phyloP scores from a whole-genome alignment of 139 green algal species.

The Deuterostichococcus epilithicus region DNA sequence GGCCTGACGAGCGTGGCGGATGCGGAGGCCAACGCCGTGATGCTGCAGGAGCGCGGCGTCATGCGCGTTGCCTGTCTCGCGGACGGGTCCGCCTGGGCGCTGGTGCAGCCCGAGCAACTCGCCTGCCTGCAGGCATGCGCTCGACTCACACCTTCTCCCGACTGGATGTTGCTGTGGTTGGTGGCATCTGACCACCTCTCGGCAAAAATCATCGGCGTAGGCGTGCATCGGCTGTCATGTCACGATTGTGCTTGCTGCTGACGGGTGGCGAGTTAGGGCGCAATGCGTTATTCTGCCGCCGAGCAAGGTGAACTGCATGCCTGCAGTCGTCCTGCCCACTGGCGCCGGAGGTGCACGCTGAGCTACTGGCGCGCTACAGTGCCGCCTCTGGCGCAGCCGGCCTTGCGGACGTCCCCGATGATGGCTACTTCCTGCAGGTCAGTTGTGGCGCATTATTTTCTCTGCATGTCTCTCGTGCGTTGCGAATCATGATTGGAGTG shows the following conservation, averaged over 20 bases:
- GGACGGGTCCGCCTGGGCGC: slow-evolving; percentile 35
- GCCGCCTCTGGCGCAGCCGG: too few relatives aligned
- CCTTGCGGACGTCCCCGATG: slow-evolving; percentile 40
- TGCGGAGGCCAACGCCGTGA: slow-evolving; percentile 16
- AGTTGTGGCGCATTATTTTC: neutral
- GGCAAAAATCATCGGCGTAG: too few relatives aligned
- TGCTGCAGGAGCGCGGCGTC: slow-evolving; percentile 33
- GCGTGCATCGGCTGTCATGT: too few relatives aligned
- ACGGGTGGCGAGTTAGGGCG: too few relatives aligned
- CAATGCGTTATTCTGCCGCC: slow-evolving; percentile 1
- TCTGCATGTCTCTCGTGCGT: too few relatives aligned
- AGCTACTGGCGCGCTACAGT: slow-evolving; percentile 10
- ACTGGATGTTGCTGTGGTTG: slow-evolving; percentile 33
- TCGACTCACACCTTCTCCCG: slow-evolving; percentile 16
- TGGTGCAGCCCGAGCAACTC: slow-evolving; percentile 33
- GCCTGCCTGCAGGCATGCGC: slow-evolving; percentile 35
- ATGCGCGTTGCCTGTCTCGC: slow-evolving; percentile 35
- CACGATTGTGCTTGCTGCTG: too few relatives aligned
- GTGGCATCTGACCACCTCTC: too few relatives aligned
- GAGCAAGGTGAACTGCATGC: slow-evolving; percentile 6
- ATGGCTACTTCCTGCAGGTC: slow-evolving; percentile 71
- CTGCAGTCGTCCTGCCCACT: neutral
- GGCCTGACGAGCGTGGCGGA: neutral
- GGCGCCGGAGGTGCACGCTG: slow-evolving; percentile 9
- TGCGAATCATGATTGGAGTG: too few relatives aligned